Base-by-base conservation (phyloP, 2,329 filamentous ascomycete genomes). In the Aspergillus tubingensis region DNA sequence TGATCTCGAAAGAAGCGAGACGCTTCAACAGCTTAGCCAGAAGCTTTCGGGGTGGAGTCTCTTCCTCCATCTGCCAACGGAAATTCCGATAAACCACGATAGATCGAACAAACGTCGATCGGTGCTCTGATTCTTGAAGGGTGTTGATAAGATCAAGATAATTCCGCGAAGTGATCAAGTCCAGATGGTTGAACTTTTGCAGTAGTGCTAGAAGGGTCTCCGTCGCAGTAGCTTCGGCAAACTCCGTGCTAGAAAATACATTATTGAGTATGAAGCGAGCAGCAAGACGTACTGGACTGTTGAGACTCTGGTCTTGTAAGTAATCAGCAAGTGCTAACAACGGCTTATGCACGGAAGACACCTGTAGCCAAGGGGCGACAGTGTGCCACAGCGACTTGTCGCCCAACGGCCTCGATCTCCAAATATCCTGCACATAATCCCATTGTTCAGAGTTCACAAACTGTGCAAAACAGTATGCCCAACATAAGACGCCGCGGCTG, bases 31-130 rank as follows among this genome's bases (percentile, higher is more conserved):
- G 62, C 10, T 57, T n/a, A 11, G 43, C 48, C 15, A 76, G 58
- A 23, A 76, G 57, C 5, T 57, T 58, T 27, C 60, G 54, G 2
- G 67, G 60, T 3, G 70, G 71, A 5, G 50, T 62, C 21, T 58
- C 57, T n/a, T 64, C 44, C 8, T 65, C 68, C 58, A 75, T 67
- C 8, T 72, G 69, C 64, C 67, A 72, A 36, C 78, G 77, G 53
- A 78, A 71, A 57, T 77, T 74, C 27, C 76, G 76, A 61, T 81
- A 81, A 30, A 80, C 57, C 27, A 79, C 58, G 38, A 79, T 68
- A 11, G 74, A 68, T 32, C 70, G 67, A 11, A 70, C 65, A 50
- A 70, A 71, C 6, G 64, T 70, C 6, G 69, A 62, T 36, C 74
- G 67, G 19, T 65, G 58, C 5, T 68, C 62, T 15, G 74, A 69